Evolutionary conservation across 371 early-diverging fungal species (phyloP).

Genomic region (Blakeslea trispora): DNA sequence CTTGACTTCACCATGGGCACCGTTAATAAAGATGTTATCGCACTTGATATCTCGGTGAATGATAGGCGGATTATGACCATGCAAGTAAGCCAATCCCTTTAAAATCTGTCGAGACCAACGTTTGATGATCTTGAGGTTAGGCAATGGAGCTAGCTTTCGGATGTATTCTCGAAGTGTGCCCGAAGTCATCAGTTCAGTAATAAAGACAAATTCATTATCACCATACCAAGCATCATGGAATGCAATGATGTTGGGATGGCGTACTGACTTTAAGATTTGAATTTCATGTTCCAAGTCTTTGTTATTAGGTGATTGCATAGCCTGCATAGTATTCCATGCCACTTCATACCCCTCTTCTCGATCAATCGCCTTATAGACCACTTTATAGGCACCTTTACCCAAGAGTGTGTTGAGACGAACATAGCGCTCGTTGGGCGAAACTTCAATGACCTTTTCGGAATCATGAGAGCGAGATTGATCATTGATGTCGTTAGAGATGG

Average conservation of each 20-base stretch:
- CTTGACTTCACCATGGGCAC: constrained; percentile 89
- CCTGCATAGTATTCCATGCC: constrained; percentile 86
- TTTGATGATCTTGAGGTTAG: constrained; percentile 74
- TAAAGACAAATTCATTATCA: constrained; percentile 77
- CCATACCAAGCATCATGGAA: constrained; percentile 83
- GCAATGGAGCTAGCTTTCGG: constrained; percentile 62
- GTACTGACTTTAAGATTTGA: constrained; percentile 77
- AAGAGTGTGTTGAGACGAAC: constrained; percentile 61
- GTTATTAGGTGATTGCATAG: constrained; percentile 51
- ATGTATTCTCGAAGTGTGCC: constrained; percentile 81
- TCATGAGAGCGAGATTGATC: constrained; percentile 51
- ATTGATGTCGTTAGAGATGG: constrained; percentile 27
- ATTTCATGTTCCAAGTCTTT: constrained; percentile 79
- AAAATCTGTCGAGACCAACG: constrained; percentile 86
- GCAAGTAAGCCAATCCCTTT: constrained; percentile 83
- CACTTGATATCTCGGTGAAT: constrained; percentile 91
- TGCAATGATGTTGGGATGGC: constrained; percentile 88
- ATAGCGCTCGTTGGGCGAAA: constrained; percentile 71
- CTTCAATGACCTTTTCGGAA: constrained; percentile 69
- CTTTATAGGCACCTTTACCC: constrained; percentile 85
- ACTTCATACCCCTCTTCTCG: constrained; percentile 92
- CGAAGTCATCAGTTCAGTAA: constrained; percentile 94
- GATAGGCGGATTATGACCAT: constrained; percentile 82
- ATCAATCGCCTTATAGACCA: constrained; percentile 91
- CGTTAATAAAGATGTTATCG: constrained; percentile 92